Conservation (phyloP, 2,329 filamentous ascomycete genomes). For the Cadophora luteo-olivacea region DNA sequence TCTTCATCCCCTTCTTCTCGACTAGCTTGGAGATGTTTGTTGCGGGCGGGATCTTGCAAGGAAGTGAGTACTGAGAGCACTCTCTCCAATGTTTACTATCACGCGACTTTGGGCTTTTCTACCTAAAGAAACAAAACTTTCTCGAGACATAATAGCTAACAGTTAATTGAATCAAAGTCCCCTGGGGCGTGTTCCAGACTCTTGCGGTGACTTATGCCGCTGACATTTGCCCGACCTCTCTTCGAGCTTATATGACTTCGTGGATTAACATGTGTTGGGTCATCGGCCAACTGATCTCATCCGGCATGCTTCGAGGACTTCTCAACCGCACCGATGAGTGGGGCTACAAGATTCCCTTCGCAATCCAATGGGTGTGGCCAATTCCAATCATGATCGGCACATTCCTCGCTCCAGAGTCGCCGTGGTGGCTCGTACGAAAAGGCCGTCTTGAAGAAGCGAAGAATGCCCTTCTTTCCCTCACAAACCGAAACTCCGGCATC, state of each 20-base stretch:
- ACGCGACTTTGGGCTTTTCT: no score
- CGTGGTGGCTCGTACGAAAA: slow-evolving; percentile 55
- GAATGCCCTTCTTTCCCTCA: slow-evolving; percentile 48
- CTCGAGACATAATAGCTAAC: no score
- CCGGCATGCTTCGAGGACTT: slow-evolving; percentile 53
- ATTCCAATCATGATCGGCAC: slow-evolving; percentile 52
- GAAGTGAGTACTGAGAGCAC: not conserved
- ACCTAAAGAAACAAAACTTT: no score
- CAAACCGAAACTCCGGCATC: slow-evolving; percentile 13
- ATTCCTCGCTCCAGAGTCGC: slow-evolving; percentile 54
- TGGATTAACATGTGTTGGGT: slow-evolving; percentile 50
- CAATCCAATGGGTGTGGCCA: slow-evolving; percentile 53
- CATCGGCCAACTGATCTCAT: slow-evolving; percentile 53
- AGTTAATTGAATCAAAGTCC: not conserved
- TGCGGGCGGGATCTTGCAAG: not conserved
- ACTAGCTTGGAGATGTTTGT: slow-evolving; percentile 10
- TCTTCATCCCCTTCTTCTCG: slow-evolving; percentile 14
- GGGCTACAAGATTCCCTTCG: slow-evolving; percentile 50
- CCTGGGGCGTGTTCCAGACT: slow-evolving; percentile 2
- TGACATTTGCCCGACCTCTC: slow-evolving; percentile 6
- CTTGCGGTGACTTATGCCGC: slow-evolving; percentile 7
- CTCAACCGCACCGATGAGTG: slow-evolving; percentile 45
- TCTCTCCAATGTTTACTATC: no score
- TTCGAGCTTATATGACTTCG: slow-evolving; percentile 14
- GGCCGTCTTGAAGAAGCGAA: slow-evolving; percentile 53